phyloP scores from a whole-genome alignment of 768 basidiomycete species.

The Suillus alpinus region DNA sequence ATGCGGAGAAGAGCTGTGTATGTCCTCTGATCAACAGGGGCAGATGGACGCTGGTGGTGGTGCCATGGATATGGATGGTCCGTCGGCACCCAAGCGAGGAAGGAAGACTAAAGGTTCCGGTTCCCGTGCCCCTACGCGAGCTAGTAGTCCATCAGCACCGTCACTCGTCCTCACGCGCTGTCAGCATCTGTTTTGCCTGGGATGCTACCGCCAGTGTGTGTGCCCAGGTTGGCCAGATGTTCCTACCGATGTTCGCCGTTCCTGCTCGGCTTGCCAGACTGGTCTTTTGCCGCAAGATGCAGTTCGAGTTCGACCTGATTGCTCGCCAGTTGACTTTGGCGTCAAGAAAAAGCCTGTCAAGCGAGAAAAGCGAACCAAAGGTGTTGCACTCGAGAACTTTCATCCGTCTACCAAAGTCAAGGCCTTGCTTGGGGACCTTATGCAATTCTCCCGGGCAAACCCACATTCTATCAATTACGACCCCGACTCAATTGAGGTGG shows the following conservation, averaged over 20 bases:
- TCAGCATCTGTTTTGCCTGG: slow-evolving; percentile 88
- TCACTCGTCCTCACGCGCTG: slow-evolving; percentile 85
- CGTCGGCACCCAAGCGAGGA: slow-evolving; percentile 48
- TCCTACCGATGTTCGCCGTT: slow-evolving; percentile 48
- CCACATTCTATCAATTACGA: slow-evolving; percentile 88
- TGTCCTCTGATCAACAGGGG: slow-evolving; percentile 38
- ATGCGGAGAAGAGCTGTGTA: slow-evolving; percentile 75
- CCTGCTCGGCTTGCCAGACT: slow-evolving; percentile 78
- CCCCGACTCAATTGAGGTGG: slow-evolving; percentile 65
- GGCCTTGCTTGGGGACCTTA: slow-evolving; percentile 74
- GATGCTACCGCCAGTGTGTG: slow-evolving; percentile 80
- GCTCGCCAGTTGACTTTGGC: slow-evolving; percentile 35
- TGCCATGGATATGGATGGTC: slow-evolving; percentile 47
- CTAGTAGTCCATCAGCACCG: slow-evolving; percentile 63
- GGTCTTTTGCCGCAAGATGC: slow-evolving; percentile 70
- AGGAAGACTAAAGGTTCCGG: slow-evolving; percentile 51
- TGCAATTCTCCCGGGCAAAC: slow-evolving; percentile 79
- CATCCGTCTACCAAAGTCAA: slow-evolving; percentile 88
- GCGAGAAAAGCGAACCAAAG: slow-evolving; percentile 66
- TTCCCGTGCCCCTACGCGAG: slow-evolving; percentile 72
- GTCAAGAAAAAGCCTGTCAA: slow-evolving; percentile 63
- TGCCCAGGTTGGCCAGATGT: slow-evolving; percentile 81
- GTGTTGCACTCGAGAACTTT: slow-evolving; percentile 50
- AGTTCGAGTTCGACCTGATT: slow-evolving; percentile 74
- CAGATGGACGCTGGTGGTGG: slow-evolving; percentile 40